Conservation (phyloP, 371 early-diverging fungal species). For the Mucor sp. region DNA sequence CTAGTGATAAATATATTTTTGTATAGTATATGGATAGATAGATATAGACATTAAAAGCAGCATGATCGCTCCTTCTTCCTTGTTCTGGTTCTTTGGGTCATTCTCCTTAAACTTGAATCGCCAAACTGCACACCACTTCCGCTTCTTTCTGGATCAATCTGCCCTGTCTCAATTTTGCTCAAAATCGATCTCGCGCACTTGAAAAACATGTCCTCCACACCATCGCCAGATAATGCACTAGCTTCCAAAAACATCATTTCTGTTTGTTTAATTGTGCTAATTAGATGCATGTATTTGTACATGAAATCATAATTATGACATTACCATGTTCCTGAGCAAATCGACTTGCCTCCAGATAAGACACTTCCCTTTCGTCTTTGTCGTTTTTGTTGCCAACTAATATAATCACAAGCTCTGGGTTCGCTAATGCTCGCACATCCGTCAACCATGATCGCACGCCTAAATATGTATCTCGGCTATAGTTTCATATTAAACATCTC, state of each 20-base stretch:
- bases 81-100: slow-evolving; percentile 61
- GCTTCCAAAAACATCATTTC: slow-evolving; percentile 69
- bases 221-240: slow-evolving; percentile 63
- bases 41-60: slow-evolving; percentile 38
- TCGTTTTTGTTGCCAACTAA: slow-evolving; percentile 79
- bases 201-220: slow-evolving; percentile 64
- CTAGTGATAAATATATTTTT: background rate
- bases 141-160: slow-evolving; percentile 65
- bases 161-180: slow-evolving; percentile 65
- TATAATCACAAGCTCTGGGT: slow-evolving; percentile 66
- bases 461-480: slow-evolving; percentile 59
- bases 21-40: background rate
- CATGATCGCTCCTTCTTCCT: slow-evolving; percentile 57
- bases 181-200: slow-evolving; percentile 64
- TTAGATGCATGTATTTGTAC: background rate
- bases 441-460: slow-evolving; percentile 64
- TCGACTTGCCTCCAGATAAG: slow-evolving; percentile 66
- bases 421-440: slow-evolving; percentile 67
- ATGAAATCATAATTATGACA: background rate
- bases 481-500: background rate
- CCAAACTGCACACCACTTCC: slow-evolving; percentile 68
- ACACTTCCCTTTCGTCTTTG: slow-evolving; percentile 64
- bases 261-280: slow-evolving; percentile 11
- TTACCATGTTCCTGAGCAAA: slow-evolving; percentile 72
- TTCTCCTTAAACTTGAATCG: slow-evolving; percentile 61